Evolutionary conservation across 805 yeast genomes (phyloP), one percentile per base, ranked within the genome.

Genomic region (Wickerhamiella lipophila): DNA sequence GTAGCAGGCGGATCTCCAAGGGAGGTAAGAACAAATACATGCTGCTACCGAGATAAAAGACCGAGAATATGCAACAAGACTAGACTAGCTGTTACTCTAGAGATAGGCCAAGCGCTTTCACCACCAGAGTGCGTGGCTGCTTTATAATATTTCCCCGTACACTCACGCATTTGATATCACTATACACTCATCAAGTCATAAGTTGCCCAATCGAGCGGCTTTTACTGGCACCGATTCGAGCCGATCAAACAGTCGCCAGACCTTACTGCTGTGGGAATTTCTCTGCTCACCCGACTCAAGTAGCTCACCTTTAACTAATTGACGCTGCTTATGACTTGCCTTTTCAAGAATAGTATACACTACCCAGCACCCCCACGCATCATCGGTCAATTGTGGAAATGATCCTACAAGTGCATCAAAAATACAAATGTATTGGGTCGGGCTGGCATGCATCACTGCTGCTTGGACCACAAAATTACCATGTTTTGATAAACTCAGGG

Each of bases 381-480:
- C 43, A 23, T 40, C 43, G 30, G 21, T 23, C 16, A 40, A 13
- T 3, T 3, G 3, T 5, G 43, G 8, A 15, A 8, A 40, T n/a
- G 43, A 40, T 5, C 43, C 43, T 3, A 23, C 30, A 3, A 40
- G 25, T 3, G 21, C n/a, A 3, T 11, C 22, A 16, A 19, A 40
- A 8, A 40, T 40, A 6, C 18, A 6, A 12, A 3, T 6, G 21
- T 40, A 40, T 19, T 9, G 29, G 4, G 43, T 23, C 19, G 43
- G 43, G 13, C 29, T 23, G 16, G 43, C 43, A 23, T 32, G n/a
- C 30, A 15, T 23, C 6, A 44, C 22, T 13, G 30, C 47, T 2
- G 47, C 32, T 26, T 44, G 47, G 13, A 34, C 41, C 13, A 44
- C 47, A 44, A 44, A 44, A 34, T 34, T 44, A 15, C 41, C 38